Base-by-base conservation (phyloP, 495 filamentous ascomycete species). In the Penicillium paxilli region DNA sequence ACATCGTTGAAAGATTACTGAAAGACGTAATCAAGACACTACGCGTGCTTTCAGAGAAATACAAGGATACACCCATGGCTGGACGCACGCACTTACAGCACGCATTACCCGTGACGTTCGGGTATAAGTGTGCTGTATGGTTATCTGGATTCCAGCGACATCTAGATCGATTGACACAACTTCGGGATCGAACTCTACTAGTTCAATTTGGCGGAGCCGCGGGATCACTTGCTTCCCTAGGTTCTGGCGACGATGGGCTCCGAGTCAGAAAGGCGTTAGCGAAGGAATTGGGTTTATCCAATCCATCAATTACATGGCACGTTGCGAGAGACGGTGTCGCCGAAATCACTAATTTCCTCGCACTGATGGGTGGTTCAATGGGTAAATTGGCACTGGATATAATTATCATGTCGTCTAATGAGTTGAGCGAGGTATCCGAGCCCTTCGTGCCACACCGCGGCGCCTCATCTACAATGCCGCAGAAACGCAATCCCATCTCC, bases 331-430 rank as follows among this genome's bases (percentile, higher is more conserved):
- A 82, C 41, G 72, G 71, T 17, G 62, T 81, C 11, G 78, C 76
- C 1, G 78, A 82, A 57, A 70, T 79, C 17, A 55, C 66, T n/a
- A 79, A 78, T 28, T 77, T 75, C 54, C 71, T 82, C 5, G 77
- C 78, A 3, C 62, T 81, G 16, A 58, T 82, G 16, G 78, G 77
- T 8, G 76, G 76, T 0, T 69, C 70, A 16, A 65, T 81, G 56
- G 76, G 75, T 21, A 82, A 82, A 60, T 45, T 82, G 7, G 79
- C 79, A 0, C 63, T 78, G n/a, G 79, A 82, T 48, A 54, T 82
- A 2, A 81, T 80, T n/a, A 64, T 79, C 63, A 82, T 81, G 79
- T 77, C 74, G 8, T 78, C 76, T 1, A 82, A 77, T 52, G 79
- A 82, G 55, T 53, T 80, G 12, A 66, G 73, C n/a, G 79, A 82